Evolutionary conservation across 2,329 filamentous ascomycete species (phyloP).

Genomic region (Phaeophleospora eucalypticola): DNA sequence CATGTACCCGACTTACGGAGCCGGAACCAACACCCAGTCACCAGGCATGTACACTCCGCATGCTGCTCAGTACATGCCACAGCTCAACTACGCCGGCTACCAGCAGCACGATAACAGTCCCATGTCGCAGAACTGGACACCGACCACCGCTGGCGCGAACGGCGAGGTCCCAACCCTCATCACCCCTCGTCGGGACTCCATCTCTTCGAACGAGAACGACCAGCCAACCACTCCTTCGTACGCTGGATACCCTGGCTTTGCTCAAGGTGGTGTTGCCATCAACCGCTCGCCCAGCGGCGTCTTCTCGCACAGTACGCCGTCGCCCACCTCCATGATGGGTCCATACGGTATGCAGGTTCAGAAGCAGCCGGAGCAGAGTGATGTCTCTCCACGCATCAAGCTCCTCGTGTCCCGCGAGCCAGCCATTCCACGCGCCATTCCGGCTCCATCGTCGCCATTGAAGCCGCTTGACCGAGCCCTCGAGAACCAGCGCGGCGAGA

Average conservation of each 20-base stretch:
- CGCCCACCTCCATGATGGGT: conserved; percentile 45
- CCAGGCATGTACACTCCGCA: conserved; percentile 45
- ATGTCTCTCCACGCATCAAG: conserved; percentile 44
- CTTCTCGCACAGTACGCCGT: conserved; percentile 48
- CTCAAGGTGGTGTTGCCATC: conserved; percentile 43
- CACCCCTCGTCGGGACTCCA: conserved; percentile 49
- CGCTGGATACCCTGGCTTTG: conserved; percentile 37
- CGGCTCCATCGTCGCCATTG: conserved; percentile 78
- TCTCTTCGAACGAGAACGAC: conserved; percentile 52
- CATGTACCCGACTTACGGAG: conserved; percentile 31
- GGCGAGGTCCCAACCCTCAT: conserved; percentile 48
- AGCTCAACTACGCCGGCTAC: conserved; percentile 41
- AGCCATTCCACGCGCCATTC: conserved; percentile 79
- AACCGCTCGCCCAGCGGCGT: conserved; percentile 48
- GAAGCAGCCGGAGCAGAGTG: conserved; percentile 36
- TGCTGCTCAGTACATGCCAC: conserved; percentile 41
- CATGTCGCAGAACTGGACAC: conserved; percentile 45
- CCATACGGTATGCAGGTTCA: conserved; percentile 40
- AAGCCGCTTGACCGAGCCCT: conserved; percentile 91
- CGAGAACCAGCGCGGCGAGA: conserved; percentile 90
- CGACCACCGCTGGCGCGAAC: conserved; percentile 39
- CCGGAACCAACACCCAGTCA: conserved; percentile 28
- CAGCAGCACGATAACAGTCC: conserved; percentile 46
- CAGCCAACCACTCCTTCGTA: conserved; percentile 48
- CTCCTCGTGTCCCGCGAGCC: conserved; percentile 63